phyloP scores from a whole-genome alignment of 2,329 filamentous ascomycete species.

The Orbilia javanica region DNA sequence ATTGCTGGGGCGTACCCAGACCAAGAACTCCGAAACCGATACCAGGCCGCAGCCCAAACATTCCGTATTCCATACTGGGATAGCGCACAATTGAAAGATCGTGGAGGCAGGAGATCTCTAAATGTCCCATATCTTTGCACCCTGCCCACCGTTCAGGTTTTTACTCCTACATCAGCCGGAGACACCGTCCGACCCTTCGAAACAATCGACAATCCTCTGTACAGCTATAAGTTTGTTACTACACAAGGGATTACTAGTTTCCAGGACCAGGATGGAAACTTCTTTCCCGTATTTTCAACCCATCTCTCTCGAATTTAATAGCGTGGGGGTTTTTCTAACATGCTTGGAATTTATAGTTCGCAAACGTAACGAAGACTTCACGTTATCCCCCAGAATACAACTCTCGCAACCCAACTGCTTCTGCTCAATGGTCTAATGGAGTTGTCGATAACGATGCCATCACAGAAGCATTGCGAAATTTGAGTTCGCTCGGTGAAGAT shows the following conservation, averaged over 20 bases:
- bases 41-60: conserved; percentile 36
- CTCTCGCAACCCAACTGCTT: conserved; percentile 46
- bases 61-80: conserved; percentile 56
- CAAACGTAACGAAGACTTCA: conserved; percentile 47
- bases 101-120: conserved; percentile 64
- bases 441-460: conserved; percentile 65
- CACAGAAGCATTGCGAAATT: conserved; percentile 41
- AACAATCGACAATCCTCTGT: conserved; percentile 70
- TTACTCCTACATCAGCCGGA: conserved; percentile 62
- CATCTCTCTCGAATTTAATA: conserved; percentile 16
- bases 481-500: conserved; percentile 54
- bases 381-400: conserved; percentile 58
- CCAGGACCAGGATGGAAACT: conserved; percentile 64
- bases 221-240: conserved; percentile 69
- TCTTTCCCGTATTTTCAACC: conserved; percentile 61
- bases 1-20: conserved; percentile 65
- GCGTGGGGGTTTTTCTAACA: not conserved
- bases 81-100: conserved; percentile 39
- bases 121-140: conserved; percentile 65
- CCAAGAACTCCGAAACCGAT: conserved; percentile 35
- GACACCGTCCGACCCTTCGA: conserved; percentile 53
- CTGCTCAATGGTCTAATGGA: conserved; percentile 65
- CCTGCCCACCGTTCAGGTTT: conserved; percentile 60
- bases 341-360: conserved; percentile 62
- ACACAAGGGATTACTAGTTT: conserved; percentile 63